These are phyloP conservation scores for Fusarium sp. DNA, from an alignment of 2,329 filamentous ascomycete genomes.

Conservation along the genomic window DNA sequence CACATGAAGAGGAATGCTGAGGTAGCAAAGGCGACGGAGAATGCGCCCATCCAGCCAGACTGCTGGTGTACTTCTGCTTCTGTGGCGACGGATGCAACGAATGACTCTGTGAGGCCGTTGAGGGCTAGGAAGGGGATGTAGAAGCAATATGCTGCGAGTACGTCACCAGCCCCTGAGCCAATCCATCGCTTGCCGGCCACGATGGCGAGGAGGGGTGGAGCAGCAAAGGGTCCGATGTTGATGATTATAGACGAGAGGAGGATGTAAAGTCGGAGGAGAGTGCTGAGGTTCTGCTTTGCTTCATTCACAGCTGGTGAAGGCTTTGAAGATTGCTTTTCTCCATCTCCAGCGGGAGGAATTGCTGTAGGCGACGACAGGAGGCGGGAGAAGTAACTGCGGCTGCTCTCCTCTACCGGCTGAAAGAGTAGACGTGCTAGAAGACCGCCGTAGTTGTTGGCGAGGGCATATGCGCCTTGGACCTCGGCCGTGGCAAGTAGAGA, in stretches of 20 bases:
- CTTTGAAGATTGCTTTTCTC: constrained; percentile 31
- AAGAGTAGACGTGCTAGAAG: constrained; percentile 88
- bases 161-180: constrained; percentile 72
- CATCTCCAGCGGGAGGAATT: constrained; percentile 16
- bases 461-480: constrained; percentile 88
- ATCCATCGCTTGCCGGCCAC: constrained; percentile 82
- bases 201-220: constrained; percentile 74
- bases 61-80: constrained; percentile 77
- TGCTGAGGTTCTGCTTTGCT: constrained; percentile 62
- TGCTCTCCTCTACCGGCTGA: constrained; percentile 94
- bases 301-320: constrained; percentile 48
- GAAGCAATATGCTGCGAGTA: constrained; percentile 83
- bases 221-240: constrained; percentile 75
- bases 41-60: constrained; percentile 82
- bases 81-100: constrained; percentile 86
- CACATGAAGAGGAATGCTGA: constrained; percentile 78
- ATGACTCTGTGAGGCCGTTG: constrained; percentile 91
- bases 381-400: constrained; percentile 86
- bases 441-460: constrained; percentile 94
- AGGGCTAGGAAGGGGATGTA: constrained; percentile 92
- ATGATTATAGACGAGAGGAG: constrained; percentile 74
- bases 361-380: constrained; percentile 62
- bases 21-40: constrained; percentile 76
- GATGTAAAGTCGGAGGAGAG: constrained; percentile 74
- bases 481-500: constrained; percentile 76